phyloP scores from a whole-genome alignment of 805 yeast genomes.

The Pichia paraexigua region DNA sequence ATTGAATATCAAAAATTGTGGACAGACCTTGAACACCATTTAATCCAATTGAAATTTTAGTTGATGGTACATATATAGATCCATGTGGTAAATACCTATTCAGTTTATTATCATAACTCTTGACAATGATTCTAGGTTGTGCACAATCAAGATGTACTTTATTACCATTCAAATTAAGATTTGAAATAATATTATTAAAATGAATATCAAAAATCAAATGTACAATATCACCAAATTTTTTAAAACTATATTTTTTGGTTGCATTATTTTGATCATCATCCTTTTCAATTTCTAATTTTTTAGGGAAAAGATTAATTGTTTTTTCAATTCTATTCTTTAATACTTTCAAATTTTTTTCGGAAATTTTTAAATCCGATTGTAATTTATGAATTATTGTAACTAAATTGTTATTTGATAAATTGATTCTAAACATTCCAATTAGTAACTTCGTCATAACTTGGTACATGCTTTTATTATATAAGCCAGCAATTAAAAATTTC shows the following conservation, averaged over 20 bases:
- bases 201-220: conserved; percentile 5
- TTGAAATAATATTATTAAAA: conserved; percentile 2
- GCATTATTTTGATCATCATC: too few species aligned
- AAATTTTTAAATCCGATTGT: conserved; percentile 1
- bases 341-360: not conserved
- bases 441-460: not conserved
- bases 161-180: conserved; percentile 7
- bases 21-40: conserved; percentile 32
- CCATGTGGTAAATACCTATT: conserved; percentile 28
- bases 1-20: conserved; percentile 38
- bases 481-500: not conserved
- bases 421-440: conserved; percentile 7
- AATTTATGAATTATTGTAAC: conserved; percentile 4
- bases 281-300: not conserved
- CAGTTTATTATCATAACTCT: conserved; percentile 13
- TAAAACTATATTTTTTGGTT: not conserved
- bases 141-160: conserved; percentile 14
- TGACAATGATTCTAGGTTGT: conserved; percentile 5
- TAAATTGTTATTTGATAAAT: conserved; percentile 10
- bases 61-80: conserved; percentile 33
- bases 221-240: not conserved
- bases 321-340: not conserved
- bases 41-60: conserved; percentile 28
- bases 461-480: not conserved
- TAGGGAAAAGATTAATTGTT: not conserved